These are phyloP conservation scores for Zygosaccharomyces rouxii DNA, from an alignment of 805 yeast genomes.

Conservation along the genomic window DNA sequence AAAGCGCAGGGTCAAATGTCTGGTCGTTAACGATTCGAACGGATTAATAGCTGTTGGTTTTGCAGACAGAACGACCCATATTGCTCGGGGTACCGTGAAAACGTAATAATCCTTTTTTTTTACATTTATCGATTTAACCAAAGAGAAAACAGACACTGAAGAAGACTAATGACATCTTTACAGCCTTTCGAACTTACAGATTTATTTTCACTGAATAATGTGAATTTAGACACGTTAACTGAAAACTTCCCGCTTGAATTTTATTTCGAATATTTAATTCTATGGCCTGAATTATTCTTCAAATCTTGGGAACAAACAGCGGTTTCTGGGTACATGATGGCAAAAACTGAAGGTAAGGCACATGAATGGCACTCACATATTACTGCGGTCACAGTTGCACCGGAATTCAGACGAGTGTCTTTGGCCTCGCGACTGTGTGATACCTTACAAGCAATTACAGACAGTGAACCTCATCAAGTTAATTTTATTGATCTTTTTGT, in stretches of 20 bases:
- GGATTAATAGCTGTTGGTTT: constrained; percentile 16
- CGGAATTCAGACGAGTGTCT: constrained; percentile 78
- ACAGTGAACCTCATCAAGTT: constrained; percentile 71
- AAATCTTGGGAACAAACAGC: constrained; percentile 54
- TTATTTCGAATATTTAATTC: constrained; percentile 73
- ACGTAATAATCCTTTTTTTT: not conserved
- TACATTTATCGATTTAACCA: not conserved
- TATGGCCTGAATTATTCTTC: constrained; percentile 89
- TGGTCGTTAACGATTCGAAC: constrained; percentile 16
- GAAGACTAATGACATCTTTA: constrained; percentile 67
- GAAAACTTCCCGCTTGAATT: constrained; percentile 85
- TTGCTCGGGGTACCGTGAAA: constrained; percentile 2
- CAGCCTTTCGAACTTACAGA: constrained; percentile 87
- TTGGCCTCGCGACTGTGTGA: constrained; percentile 76
- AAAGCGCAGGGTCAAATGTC: constrained; percentile 28
- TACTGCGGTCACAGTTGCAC: constrained; percentile 88
- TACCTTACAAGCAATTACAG: constrained; percentile 68
- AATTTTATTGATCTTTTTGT: constrained; percentile 90
- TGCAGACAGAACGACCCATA: constrained; percentile 17
- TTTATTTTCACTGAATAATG: constrained; percentile 62
- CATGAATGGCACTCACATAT: constrained; percentile 95
- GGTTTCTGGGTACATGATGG: constrained; percentile 78
- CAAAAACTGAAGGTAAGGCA: constrained; percentile 85
- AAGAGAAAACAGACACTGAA: no score
- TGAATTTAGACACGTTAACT: constrained; percentile 84